These are phyloP conservation scores for Magnolia changhungtana DNA, from an alignment of 164 flowering plant genomes.

Conservation along the genomic window DNA sequence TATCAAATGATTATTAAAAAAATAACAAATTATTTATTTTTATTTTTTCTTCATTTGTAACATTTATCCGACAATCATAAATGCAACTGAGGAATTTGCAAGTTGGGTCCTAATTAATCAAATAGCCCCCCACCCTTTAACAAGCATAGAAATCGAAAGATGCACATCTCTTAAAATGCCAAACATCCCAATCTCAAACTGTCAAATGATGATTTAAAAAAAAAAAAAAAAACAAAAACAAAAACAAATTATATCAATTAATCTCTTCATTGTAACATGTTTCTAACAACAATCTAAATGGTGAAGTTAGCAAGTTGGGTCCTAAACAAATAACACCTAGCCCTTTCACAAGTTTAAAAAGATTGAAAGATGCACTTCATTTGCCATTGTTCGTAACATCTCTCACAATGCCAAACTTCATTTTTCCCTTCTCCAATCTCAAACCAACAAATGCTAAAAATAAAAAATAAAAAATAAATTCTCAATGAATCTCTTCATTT, in stretches of 20 bases:
- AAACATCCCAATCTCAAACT: not conserved
- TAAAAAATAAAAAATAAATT: not conserved
- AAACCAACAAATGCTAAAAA: not conserved
- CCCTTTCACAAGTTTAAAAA: too few species aligned
- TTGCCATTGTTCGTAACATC: not conserved
- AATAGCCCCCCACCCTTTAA: not conserved
- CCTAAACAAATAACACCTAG: too few species aligned
- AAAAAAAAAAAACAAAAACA: too few species aligned
- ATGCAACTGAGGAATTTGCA: not conserved
- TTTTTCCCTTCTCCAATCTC: conserved; percentile 1
- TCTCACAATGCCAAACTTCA: not conserved
- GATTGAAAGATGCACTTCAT: not conserved
- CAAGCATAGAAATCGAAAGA: not conserved
- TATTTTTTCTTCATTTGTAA: conserved; percentile 1
- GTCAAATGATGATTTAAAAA: too few species aligned
- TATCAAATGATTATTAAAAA: not conserved
- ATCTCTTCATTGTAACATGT: too few species aligned
- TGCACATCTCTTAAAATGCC: not conserved
- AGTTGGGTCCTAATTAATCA: not conserved
- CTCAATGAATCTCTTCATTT: not conserved
- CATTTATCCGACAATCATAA: not conserved
- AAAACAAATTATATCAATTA: too few species aligned
- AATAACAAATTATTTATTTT: not conserved
- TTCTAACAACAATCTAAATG: too few species aligned
- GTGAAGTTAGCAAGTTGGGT: too few species aligned